Evolutionary conservation across 306 rosid genomes (phyloP).

Genomic region (Pyrus communis): DNA sequence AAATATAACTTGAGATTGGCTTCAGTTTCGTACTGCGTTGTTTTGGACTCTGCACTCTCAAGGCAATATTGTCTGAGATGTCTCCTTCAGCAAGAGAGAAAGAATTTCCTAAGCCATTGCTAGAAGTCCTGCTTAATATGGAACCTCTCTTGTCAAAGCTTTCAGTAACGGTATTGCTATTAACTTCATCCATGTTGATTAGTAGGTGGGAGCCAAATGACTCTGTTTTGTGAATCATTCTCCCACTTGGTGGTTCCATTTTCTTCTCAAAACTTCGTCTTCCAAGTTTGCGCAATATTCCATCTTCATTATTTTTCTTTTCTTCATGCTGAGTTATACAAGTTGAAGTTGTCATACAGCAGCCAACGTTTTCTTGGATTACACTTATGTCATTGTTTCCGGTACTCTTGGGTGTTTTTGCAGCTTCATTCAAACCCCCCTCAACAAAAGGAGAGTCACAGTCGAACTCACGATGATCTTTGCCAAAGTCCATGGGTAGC

Average conservation of each 20-base stretch:
- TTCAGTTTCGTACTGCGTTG: background rate
- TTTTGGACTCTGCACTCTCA: background rate
- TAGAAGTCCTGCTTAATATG: background rate
- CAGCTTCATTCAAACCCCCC: background rate
- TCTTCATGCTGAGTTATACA: background rate
- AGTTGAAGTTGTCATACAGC: background rate
- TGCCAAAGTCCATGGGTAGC: background rate
- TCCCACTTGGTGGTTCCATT: background rate
- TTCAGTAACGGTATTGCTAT: background rate
- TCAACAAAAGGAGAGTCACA: background rate
- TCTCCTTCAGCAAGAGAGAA: slow-evolving; percentile 1
- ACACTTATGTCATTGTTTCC: background rate
- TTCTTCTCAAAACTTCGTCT: slow-evolving; percentile 4
- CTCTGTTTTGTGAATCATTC: background rate
- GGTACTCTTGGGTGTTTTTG: background rate
- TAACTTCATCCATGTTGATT: background rate
- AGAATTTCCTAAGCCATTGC: background rate
- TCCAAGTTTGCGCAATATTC: background rate
- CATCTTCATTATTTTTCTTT: background rate
- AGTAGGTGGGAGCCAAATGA: background rate
- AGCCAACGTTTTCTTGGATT: background rate
- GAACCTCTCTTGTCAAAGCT: background rate
- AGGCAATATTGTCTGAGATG: slow-evolving; percentile 3
- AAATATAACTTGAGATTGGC: background rate
- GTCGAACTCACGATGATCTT: background rate